A percentile compares a stretch with the other conserved stretches of the same genome.
Conservation (phyloP, 2,329 filamentous ascomycete genomes). For the Claviceps fusiformis region DNA sequence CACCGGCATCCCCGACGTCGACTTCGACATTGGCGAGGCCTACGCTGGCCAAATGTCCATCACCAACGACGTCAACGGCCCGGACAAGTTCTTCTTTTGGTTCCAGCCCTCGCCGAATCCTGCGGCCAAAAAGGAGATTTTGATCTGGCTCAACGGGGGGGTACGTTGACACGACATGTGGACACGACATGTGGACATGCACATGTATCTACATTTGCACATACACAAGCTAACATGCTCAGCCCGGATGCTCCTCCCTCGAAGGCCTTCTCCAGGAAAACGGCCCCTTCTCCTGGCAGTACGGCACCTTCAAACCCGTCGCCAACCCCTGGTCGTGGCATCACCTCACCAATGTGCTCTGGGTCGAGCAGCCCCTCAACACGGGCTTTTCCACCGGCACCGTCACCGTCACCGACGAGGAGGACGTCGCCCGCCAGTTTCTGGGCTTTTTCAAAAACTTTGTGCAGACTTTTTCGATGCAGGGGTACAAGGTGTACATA, state of each 20-base stretch:
- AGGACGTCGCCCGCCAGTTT: conserved; percentile 56
- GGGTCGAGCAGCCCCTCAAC: conserved; percentile 54
- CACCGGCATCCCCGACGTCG: conserved; percentile 45
- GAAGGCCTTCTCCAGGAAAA: conserved; percentile 64
- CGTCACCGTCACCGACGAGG: conserved; percentile 49
- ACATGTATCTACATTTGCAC: not conserved
- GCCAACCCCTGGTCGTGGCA: conserved; percentile 58
- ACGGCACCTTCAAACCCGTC: conserved; percentile 53
- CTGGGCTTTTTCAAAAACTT: conserved; percentile 71
- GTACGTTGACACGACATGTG: conserved; percentile 14
- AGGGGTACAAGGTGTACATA: conserved; percentile 58
- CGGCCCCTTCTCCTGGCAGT: conserved; percentile 58
- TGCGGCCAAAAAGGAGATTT: conserved; percentile 39
- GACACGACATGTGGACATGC: not conserved
- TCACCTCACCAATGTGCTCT: conserved; percentile 39
- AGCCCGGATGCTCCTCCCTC: conserved; percentile 44
- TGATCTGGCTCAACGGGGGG: conserved; percentile 48
- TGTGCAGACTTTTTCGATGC: conserved; percentile 51
- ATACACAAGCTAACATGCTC: not conserved
- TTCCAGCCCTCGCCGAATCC: conserved; percentile 35
- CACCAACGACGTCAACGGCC: conserved; percentile 24
- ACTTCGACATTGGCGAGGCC: conserved; percentile 48
- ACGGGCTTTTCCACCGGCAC: conserved; percentile 58
- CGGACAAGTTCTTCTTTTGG: conserved; percentile 34
- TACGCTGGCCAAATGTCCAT: conserved; percentile 45